Percentiles rank a stretch among this genome's conserved stretches.
phyloP scores from a whole-genome alignment of 768 basidiomycete genomes.

The Dioszegia aurantiaca region DNA sequence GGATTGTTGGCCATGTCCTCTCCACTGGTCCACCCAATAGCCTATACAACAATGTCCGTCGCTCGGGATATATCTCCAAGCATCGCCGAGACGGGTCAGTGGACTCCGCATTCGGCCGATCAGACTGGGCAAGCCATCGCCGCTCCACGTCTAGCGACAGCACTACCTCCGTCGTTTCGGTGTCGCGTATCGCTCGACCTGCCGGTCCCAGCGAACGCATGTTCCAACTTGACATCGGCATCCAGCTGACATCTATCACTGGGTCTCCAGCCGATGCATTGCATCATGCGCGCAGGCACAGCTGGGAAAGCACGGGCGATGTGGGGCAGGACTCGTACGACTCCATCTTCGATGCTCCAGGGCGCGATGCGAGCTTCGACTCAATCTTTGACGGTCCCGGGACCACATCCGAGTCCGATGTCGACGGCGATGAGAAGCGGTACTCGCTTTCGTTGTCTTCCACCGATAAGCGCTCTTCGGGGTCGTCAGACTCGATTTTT shows the following conservation, averaged over 20 bases:
- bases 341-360: constrained; percentile 22
- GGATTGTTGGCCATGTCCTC: constrained; percentile 12
- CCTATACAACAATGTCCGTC: constrained; percentile 25
- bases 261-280: constrained; percentile 27
- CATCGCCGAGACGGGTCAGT: constrained; percentile 34
- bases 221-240: constrained; percentile 45
- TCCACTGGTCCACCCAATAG: constrained; percentile 27
- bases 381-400: constrained; percentile 9
- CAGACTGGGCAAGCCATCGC: constrained; percentile 44
- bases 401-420: background rate
- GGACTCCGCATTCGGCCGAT: constrained; percentile 31
- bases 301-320: constrained; percentile 13
- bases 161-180: constrained; percentile 23
- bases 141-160: constrained; percentile 30
- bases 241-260: constrained; percentile 39
- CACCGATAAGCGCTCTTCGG: constrained; percentile 4
- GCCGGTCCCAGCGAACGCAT: constrained; percentile 46
- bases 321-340: constrained; percentile 18
- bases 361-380: constrained; percentile 11
- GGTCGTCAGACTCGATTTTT: constrained; percentile 28
- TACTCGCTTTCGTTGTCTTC: background rate
- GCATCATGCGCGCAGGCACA: background rate
- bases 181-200: constrained; percentile 36
- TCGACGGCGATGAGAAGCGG: background rate
- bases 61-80: constrained; percentile 32